phyloP scores from a whole-genome alignment of 202 grass and related monocot genomes.

The Zizania palustris region DNA sequence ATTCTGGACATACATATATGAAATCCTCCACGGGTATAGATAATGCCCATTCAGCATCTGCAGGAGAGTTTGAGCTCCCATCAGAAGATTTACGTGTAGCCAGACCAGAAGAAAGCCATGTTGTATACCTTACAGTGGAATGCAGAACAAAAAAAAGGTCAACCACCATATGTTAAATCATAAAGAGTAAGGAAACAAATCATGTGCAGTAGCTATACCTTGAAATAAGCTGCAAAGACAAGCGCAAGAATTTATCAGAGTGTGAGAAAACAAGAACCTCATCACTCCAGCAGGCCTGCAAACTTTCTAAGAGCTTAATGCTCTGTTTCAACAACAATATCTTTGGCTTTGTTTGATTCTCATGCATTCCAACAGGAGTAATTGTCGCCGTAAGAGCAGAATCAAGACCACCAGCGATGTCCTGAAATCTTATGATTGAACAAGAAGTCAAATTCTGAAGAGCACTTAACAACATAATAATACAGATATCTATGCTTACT shows the following conservation, averaged over 20 bases:
- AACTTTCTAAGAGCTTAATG: conserved; percentile 82
- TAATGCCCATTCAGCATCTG: conserved; percentile 77
- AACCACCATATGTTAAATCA: conserved; percentile 21
- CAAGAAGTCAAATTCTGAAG: conserved; percentile 24
- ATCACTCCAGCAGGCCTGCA: conserved; percentile 85
- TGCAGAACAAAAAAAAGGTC: conserved; percentile 26
- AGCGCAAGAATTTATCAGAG: conserved; percentile 89
- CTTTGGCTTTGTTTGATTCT: conserved; percentile 49
- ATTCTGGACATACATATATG: conserved; percentile 68
- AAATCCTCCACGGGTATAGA: conserved; percentile 85
- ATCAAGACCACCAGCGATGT: conserved; percentile 96
- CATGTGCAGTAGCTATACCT: conserved; percentile 54
- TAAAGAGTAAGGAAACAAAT: conserved; percentile 21
- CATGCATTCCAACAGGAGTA: conserved; percentile 49
- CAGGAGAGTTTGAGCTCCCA: conserved; percentile 48
- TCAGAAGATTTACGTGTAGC: conserved; percentile 58
- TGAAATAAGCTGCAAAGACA: conserved; percentile 93
- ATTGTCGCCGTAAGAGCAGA: conserved; percentile 61
- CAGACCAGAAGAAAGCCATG: conserved; percentile 91
- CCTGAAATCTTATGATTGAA: conserved; percentile 89
- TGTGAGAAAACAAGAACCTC: conserved; percentile 93
- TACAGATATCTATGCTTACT: conserved; percentile 52
- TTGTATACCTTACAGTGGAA: conserved; percentile 69
- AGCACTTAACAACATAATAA: background rate
- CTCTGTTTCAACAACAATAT: conserved; percentile 77